Base-by-base conservation (phyloP, 2,329 filamentous ascomycete species). In the Penicillium nordicum region DNA sequence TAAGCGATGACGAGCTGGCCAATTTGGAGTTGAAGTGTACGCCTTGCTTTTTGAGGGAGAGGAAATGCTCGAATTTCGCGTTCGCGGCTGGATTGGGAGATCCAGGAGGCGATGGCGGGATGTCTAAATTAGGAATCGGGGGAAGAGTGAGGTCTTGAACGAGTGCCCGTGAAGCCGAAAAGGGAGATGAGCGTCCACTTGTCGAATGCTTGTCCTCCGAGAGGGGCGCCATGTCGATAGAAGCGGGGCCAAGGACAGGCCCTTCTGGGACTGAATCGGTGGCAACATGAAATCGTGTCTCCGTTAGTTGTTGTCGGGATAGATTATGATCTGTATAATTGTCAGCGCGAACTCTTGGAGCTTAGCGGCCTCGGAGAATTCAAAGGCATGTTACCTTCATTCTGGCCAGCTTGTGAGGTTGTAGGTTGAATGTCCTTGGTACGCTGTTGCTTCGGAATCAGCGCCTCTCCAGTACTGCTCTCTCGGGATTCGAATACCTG, bases 11-110 rank as follows among this genome's bases (percentile, higher is more conserved):
- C 4, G 83, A 84, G 37, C 72, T 74, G 50, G 82, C 79, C 14
- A 88, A 72, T 52, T 85, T 82, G 61, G 82, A 77, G 61, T 88
- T 87, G 74, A 87, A 88, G 69, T 88, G 85, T 23, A 84, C 74
- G 2, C 82, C 82, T 67, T 84, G 80, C 63, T 81, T 81, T 68
- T 87, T 88, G 36, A 87, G 72, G 23, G 80, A 78, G 4, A 87
- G 76, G 58, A 87, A 88, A 61, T 82, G 81, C 46, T 77, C 75
- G 65, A 87, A 83, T 63, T 86, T 86, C 58, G 79, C 78, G 18
- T 81, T 83, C 2, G 79, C 64, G 5, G 66, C 69, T 27, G 73
- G 70, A 47, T 76, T 63, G 5, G 77, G 75, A 38, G 76, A 78
- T 29, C 75, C 76, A n/a, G 77, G 76, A 21, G 76, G 78, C 14